Conservation (phyloP, 2,329 filamentous ascomycete species). For the Chalaropsis ovoidea region DNA sequence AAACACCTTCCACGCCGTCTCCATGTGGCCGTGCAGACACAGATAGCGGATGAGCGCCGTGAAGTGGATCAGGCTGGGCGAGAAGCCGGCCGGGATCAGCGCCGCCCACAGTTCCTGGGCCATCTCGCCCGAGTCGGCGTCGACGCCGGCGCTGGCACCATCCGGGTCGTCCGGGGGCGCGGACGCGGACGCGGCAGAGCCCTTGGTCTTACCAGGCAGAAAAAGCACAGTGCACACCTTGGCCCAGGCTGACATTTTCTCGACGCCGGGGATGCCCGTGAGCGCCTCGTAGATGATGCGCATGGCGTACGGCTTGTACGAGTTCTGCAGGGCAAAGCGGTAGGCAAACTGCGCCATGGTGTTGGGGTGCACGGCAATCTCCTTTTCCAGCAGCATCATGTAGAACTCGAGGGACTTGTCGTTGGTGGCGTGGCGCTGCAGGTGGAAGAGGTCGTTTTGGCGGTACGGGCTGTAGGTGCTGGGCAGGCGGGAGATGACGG, state of each 20-base stretch:
- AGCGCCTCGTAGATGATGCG: conserved; percentile 32
- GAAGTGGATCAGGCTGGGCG: conserved; percentile 52
- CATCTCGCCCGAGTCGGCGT: conserved; percentile 30
- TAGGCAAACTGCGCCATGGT: conserved; percentile 42
- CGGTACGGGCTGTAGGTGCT: conserved; percentile 31
- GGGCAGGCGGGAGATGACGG: conserved; percentile 16
- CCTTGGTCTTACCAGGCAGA: conserved; percentile 12
- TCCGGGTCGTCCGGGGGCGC: background rate
- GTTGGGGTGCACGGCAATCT: conserved; percentile 33
- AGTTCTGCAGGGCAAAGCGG: conserved; percentile 37
- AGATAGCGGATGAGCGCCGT: conserved; percentile 63
- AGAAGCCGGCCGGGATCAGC: conserved; percentile 43
- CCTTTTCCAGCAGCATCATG: conserved; percentile 30
- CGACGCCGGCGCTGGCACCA: conserved; percentile 27
- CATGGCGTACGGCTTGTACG: conserved; percentile 23
- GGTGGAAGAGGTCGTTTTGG: conserved; percentile 29
- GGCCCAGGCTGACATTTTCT: conserved; percentile 37
- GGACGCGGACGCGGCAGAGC: background rate
- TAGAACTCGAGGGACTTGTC: conserved; percentile 34
- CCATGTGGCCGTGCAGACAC: conserved; percentile 51
- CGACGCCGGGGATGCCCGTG: conserved; percentile 32
- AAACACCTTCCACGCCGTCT: conserved; percentile 55
- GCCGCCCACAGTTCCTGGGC: conserved; percentile 35
- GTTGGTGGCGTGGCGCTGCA: conserved; percentile 27
- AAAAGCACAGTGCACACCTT: conserved; percentile 45